Base-by-base conservation (phyloP, 176 grass and related monocot genomes). In the Olyra latifolia region DNA sequence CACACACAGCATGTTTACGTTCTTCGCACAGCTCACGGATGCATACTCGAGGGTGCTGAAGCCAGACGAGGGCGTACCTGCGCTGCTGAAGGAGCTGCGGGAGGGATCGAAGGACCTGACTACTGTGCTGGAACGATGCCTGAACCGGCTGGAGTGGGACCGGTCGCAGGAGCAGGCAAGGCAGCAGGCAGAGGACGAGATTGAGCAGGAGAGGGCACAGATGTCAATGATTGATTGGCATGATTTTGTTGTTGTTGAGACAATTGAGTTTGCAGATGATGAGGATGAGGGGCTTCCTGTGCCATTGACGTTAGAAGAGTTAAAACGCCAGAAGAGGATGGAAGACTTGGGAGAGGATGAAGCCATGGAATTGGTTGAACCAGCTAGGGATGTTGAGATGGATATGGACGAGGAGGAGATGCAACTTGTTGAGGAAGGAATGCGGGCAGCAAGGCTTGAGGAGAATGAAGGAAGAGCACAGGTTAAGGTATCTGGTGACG, bases 211-310 rank as follows among this genome's bases (percentile, higher is more conserved):
- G 52, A 80, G 92, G 71, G 71, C 86, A 62, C 90, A 89, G 20
- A 99, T 99, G 96, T 89, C 93, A 0, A 93, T 99, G 96, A 99
- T 99, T 27, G 96, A 99, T 76, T 99, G 96, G 96, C 96, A 99
- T 58, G 96, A 93, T 76, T 99, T 95, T 69, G 91, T 89, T 57
- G 92, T 98, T 1, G 95, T 99, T 0, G 96, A 99, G 87, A 89
- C 84, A 2, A 99, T 99, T 73, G 96, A 95, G 55, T 93, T 99
- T 86, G 92, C 50, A 3, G 96, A 99, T 22, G 96, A 99, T 63
- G 96, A 95, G 66, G 86, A 65, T 0, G 92, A 95, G 52, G 96
- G 91, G 9, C 87, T 99, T 16, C 96, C 92, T 41, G 43, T 95
- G 11, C 96, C 96, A 4, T 90, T 73, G 57, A 99, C 88, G 0